Evolutionary conservation across 169 alveolate species (phyloP).

Genomic region (Ichthyophthirius multifiliis): DNA sequence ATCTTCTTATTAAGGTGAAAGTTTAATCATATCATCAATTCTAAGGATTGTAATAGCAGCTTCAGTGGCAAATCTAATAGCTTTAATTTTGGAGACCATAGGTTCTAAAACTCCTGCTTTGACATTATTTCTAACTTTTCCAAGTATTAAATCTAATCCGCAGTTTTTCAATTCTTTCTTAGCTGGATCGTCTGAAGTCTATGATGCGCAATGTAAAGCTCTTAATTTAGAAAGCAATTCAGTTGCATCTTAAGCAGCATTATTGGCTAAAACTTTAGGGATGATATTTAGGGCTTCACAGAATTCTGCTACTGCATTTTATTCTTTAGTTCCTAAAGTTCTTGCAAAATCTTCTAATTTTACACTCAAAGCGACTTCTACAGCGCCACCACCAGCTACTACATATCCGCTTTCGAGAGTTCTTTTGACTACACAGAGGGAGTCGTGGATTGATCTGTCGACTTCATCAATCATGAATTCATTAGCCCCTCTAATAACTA

Average conservation of each 20-base stretch:
- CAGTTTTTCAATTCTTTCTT: constrained; percentile 74
- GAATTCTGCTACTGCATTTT: constrained; percentile 98
- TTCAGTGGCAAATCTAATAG: constrained; percentile 96
- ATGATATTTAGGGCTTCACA: constrained; percentile 97
- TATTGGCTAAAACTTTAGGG: constrained; percentile 98
- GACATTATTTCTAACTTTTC: constrained; percentile 93
- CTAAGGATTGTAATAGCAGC: constrained; percentile 98
- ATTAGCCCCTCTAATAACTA: constrained; percentile 97
- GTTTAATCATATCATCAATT: constrained; percentile 96
- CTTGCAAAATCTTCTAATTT: constrained; percentile 96
- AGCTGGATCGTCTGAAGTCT: constrained; percentile 56
- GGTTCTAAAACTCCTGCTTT: constrained; percentile 97
- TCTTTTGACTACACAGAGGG: constrained; percentile 95
- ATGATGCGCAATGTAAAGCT: constrained; percentile 92
- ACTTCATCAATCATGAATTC: constrained; percentile 96
- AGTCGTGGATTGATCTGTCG: constrained; percentile 96
- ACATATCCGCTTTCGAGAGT: constrained; percentile 85
- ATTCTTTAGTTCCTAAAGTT: constrained; percentile 96
- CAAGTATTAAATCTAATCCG: constrained; percentile 95
- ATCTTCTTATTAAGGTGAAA: constrained; percentile 71
- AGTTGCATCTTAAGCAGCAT: constrained; percentile 98
- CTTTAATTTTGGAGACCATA: constrained; percentile 91
- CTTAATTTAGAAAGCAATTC: constrained; percentile 92
- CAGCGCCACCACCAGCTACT: constrained; percentile 99
- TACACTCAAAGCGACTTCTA: constrained; percentile 96